phyloP scores from a whole-genome alignment of 2,329 filamentous ascomycete genomes.

The Exophiala dermatitidis region DNA sequence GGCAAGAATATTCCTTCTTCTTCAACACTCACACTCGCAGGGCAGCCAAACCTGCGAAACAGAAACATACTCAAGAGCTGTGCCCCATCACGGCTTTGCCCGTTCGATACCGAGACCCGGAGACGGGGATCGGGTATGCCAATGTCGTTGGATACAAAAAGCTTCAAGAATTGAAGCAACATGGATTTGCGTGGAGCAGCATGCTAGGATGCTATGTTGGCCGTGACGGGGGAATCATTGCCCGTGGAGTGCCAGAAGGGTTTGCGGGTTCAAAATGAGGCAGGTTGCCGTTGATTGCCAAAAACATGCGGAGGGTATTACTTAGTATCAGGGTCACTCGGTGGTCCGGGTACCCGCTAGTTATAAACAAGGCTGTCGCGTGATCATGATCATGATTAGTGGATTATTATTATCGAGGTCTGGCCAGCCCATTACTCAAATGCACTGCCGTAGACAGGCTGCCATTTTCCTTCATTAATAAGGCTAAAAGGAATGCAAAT shows the following conservation, averaged over 20 bases:
- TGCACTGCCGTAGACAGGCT: neutral
- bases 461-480: neutral
- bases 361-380: neutral
- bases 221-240: conserved; percentile 39
- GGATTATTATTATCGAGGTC: neutral
- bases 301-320: neutral
- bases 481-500: neutral
- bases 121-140: conserved; percentile 73
- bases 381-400: neutral
- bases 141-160: conserved; percentile 65
- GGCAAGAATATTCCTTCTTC: conserved; percentile 48
- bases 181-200: conserved; percentile 77
- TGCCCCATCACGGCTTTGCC: conserved; percentile 79
- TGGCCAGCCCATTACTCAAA: neutral
- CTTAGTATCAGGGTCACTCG: neutral
- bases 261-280: conserved; percentile 46
- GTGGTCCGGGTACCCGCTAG: conserved; percentile 8
- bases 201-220: conserved; percentile 80
- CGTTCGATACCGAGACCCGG: conserved; percentile 77
- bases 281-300: conserved; percentile 2
- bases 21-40: conserved; percentile 50
- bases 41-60: conserved; percentile 43
- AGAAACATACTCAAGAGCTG: conserved; percentile 45
- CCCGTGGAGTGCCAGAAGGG: conserved; percentile 71
- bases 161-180: conserved; percentile 63